Conservation (phyloP, 2,329 filamentous ascomycete genomes). For the Colletotrichum liriopes region DNA sequence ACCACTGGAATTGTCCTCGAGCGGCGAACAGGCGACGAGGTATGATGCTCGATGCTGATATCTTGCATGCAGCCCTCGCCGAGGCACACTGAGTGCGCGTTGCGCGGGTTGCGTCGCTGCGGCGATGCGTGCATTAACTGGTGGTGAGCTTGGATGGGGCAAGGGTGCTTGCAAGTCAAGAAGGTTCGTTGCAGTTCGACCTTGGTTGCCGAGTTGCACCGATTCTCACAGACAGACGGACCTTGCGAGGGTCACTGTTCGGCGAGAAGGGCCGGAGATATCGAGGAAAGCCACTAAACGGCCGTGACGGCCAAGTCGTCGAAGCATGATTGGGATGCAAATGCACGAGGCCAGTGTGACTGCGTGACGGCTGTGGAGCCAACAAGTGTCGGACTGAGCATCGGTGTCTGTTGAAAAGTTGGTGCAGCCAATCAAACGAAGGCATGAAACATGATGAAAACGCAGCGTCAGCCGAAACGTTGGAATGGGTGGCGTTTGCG, state of each 20-base stretch:
- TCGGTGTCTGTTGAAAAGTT: background rate
- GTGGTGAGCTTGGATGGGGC: background rate
- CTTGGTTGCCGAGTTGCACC: background rate
- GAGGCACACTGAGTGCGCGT: background rate
- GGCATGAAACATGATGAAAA: background rate
- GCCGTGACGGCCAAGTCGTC: background rate
- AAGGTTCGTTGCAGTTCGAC: background rate
- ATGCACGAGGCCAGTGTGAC: background rate
- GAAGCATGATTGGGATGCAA: background rate
- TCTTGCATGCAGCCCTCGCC: background rate
- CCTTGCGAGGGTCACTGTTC: background rate
- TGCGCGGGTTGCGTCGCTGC: background rate
- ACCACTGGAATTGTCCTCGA: background rate
- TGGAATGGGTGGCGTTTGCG: background rate
- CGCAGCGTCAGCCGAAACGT: background rate
- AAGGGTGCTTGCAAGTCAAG: background rate
- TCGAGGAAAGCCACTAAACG: background rate
- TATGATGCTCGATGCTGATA: background rate
- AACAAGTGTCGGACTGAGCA: background rate
- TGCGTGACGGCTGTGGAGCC: background rate
- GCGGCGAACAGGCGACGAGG: background rate
- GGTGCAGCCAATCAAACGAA: conserved; percentile 2
- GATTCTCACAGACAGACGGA: background rate
- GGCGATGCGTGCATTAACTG: conserved; percentile 3
- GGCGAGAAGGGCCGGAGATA: background rate